phyloP scores from a whole-genome alignment of 139 green algal species.

The Volvox africanus region DNA sequence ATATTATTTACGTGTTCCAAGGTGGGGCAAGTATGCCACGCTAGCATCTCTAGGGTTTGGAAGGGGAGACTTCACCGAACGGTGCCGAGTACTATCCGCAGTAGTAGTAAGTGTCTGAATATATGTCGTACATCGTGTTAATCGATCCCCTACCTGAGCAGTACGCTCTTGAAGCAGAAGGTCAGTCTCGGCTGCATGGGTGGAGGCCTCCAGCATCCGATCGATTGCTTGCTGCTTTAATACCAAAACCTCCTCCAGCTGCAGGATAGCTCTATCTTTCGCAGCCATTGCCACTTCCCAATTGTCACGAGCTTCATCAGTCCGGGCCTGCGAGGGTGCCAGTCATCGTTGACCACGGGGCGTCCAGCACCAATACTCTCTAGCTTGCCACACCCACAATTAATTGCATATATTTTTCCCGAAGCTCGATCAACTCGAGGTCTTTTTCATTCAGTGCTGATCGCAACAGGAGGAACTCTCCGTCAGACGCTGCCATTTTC shows the following conservation, averaged over 20 bases:
- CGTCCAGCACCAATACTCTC: background rate
- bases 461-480: constrained; percentile 50
- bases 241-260: constrained; percentile 75
- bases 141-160: constrained; percentile 9
- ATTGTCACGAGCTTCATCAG: constrained; percentile 74
- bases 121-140: too few relatives aligned
- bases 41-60: too few relatives aligned
- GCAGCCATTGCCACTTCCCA: constrained; percentile 75
- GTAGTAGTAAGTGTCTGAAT: too few relatives aligned
- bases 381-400: constrained; percentile 59
- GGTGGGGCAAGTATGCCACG: too few relatives aligned
- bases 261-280: constrained; percentile 77
- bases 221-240: constrained; percentile 63
- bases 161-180: constrained; percentile 36
- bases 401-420: constrained; percentile 77
- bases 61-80: too few relatives aligned
- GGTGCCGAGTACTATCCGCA: too few relatives aligned
- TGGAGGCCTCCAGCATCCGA: constrained; percentile 37
- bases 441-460: constrained; percentile 74
- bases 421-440: constrained; percentile 75
- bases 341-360: background rate
- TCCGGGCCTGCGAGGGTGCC: constrained; percentile 60
- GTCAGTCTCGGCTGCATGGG: constrained; percentile 36
- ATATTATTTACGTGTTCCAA: too few relatives aligned
- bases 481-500: constrained; percentile 4